Conservation (phyloP, 1,139 yeast species). For the Schwanniomyces etchellsii region DNA sequence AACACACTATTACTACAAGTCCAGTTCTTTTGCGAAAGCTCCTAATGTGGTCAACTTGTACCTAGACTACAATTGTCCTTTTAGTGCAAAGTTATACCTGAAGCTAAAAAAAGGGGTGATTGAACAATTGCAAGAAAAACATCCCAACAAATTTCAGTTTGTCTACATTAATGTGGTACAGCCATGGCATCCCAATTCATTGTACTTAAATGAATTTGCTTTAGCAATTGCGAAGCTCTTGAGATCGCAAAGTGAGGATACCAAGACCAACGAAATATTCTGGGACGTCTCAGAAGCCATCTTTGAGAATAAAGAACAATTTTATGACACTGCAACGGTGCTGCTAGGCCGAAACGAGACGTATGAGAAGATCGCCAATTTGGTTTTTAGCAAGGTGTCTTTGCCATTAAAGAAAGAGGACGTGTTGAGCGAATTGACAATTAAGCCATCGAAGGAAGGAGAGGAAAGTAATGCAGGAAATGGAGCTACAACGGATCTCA, state of each 20-base stretch:
- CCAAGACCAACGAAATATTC: slow-evolving; percentile 33
- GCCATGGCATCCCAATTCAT: slow-evolving; percentile 83
- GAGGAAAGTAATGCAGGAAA: slow-evolving; percentile 53
- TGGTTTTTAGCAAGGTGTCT: slow-evolving; percentile 35
- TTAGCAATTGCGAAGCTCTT: slow-evolving; percentile 59
- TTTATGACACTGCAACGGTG: slow-evolving; percentile 58
- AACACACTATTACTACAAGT: slow-evolving; percentile 29
- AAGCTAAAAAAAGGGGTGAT: slow-evolving; percentile 49
- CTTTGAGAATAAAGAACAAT: slow-evolving; percentile 47
- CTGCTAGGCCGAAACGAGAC: slow-evolving; percentile 52
- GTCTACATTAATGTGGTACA: slow-evolving; percentile 66
- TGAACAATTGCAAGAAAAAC: slow-evolving; percentile 43
- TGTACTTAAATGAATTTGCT: slow-evolving; percentile 64
- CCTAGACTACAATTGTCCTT: slow-evolving; percentile 79
- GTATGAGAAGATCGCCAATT: slow-evolving; percentile 48
- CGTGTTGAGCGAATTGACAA: slow-evolving; percentile 27
- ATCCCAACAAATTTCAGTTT: slow-evolving; percentile 51
- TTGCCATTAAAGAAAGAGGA: slow-evolving; percentile 33
- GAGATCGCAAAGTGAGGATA: slow-evolving; percentile 28
- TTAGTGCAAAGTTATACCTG: slow-evolving; percentile 57
- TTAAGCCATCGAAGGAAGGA: slow-evolving; percentile 17
- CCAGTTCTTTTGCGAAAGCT: slow-evolving; percentile 14
- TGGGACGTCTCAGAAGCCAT: slow-evolving; percentile 58
- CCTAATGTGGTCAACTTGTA: slow-evolving; percentile 46
- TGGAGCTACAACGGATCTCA: slow-evolving; percentile 53